A percentile compares a stretch with the other conserved stretches of the same genome.
phyloP scores from a whole-genome alignment of 768 basidiomycete species.

The Tulasnella sp. region DNA sequence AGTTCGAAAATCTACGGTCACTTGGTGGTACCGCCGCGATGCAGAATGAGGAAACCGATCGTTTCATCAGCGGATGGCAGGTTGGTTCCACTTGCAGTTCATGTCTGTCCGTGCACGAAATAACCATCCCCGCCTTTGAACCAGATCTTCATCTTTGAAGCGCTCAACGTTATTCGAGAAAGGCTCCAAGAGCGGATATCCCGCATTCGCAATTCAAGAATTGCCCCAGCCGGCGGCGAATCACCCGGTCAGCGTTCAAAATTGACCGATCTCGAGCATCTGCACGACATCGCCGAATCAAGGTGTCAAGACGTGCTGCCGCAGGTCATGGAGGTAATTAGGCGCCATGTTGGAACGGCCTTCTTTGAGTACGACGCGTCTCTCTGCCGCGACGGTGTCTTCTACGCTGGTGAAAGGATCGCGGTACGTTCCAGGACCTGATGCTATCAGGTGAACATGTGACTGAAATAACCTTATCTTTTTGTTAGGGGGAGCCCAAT shows the following conservation, averaged over 20 bases:
- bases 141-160: constrained; percentile 87
- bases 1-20: constrained; percentile 63
- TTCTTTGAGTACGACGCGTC: constrained; percentile 85
- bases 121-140: background rate
- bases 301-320: constrained; percentile 47
- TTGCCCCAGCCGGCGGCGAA: constrained; percentile 27
- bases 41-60: constrained; percentile 51
- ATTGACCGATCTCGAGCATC: constrained; percentile 37
- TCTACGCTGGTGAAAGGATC: constrained; percentile 75
- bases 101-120: background rate
- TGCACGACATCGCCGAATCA: constrained; percentile 44
- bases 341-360: constrained; percentile 47
- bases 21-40: constrained; percentile 37
- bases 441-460: background rate
- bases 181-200: constrained; percentile 60
- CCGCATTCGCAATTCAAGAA: constrained; percentile 25
- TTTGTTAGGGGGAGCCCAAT: constrained; percentile 42
- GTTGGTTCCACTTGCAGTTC: constrained; percentile 41
- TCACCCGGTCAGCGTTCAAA: constrained; percentile 30
- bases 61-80: constrained; percentile 84
- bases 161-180: constrained; percentile 83
- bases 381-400: constrained; percentile 83
- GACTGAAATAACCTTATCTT: background rate
- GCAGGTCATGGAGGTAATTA: constrained; percentile 48
- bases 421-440: constrained; percentile 37